phyloP scores from a whole-genome alignment of 83 land plant species.

The Isoetes engelmannii region DNA sequence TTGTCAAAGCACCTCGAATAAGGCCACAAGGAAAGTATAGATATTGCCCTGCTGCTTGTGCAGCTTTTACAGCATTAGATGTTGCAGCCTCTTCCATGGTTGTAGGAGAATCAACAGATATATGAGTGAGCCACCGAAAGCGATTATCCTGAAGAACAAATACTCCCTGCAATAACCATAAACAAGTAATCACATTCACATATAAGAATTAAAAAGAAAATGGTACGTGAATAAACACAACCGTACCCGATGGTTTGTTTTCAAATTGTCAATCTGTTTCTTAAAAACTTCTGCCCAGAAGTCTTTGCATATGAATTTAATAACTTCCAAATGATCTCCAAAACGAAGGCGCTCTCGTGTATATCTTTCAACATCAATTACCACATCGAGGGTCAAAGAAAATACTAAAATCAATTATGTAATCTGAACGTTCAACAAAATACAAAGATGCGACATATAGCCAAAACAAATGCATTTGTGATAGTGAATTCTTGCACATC shows the following conservation, averaged over 20 bases:
- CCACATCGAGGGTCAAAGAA: no score
- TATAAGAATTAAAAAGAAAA: not conserved
- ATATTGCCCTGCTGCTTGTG: conserved; percentile 70
- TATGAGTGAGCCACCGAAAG: conserved; percentile 82
- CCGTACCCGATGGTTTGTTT: conserved; percentile 85
- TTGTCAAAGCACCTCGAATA: conserved; percentile 90
- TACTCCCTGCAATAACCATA: conserved; percentile 56
- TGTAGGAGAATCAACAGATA: conserved; percentile 60
- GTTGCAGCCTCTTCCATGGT: conserved; percentile 29
- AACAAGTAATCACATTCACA: conserved; percentile 9
- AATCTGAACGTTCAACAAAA: no score
- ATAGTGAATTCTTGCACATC: no score
- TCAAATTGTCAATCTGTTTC: conserved; percentile 90
- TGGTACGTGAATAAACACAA: not conserved
- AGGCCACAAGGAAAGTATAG: conserved; percentile 98
- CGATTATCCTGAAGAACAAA: conserved; percentile 89
- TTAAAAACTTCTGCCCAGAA: conserved; percentile 97
- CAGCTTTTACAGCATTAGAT: conserved; percentile 39
- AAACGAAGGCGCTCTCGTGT: conserved; percentile 89
- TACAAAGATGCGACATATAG: no score
- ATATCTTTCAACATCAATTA: conserved; percentile 36
- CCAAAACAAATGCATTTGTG: no score
- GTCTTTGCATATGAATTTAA: conserved; percentile 95
- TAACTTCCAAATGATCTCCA: conserved; percentile 81
- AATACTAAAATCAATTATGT: no score